Evolutionary conservation across 2,329 filamentous ascomycete genomes (phyloP).

Genomic region (Diatrype stigma): DNA sequence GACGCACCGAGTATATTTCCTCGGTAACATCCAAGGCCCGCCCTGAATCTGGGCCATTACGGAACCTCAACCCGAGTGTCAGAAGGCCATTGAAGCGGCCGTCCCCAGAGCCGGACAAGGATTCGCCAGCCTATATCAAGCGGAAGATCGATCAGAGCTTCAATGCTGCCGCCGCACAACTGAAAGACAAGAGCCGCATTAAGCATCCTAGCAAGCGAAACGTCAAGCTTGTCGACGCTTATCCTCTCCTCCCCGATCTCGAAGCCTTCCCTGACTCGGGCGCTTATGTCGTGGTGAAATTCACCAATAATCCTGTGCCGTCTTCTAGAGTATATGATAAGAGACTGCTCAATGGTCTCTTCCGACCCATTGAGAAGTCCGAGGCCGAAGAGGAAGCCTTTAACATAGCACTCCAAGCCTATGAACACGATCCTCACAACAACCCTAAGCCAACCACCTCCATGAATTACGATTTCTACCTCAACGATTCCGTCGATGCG

Average conservation of each 20-base stretch:
- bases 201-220: constrained; percentile 57
- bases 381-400: constrained; percentile 51
- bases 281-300: constrained; percentile 67
- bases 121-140: constrained; percentile 63
- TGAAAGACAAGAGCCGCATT: constrained; percentile 50
- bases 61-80: constrained; percentile 40
- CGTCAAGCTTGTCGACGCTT: constrained; percentile 55
- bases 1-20: constrained; percentile 93
- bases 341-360: constrained; percentile 57
- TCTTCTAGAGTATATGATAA: constrained; percentile 51
- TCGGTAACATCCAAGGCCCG: constrained; percentile 47
- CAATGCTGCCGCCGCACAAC: constrained; percentile 47
- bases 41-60: constrained; percentile 49
- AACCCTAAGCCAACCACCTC: constrained; percentile 53
- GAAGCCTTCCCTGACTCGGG: constrained; percentile 67
- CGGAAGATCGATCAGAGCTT: constrained; percentile 64
- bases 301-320: constrained; percentile 60
- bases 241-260: constrained; percentile 60
- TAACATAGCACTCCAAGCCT: constrained; percentile 45
- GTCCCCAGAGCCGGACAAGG: constrained; percentile 56
- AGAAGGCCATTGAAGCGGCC: constrained; percentile 42
- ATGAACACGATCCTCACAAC: constrained; percentile 53
- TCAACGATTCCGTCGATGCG: constrained; percentile 45
- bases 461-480: constrained; percentile 65
- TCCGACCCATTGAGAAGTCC: constrained; percentile 55